These are phyloP conservation scores for Diaporthe australafricana DNA, from an alignment of 2,329 filamentous ascomycete genomes.

Conservation along the genomic window DNA sequence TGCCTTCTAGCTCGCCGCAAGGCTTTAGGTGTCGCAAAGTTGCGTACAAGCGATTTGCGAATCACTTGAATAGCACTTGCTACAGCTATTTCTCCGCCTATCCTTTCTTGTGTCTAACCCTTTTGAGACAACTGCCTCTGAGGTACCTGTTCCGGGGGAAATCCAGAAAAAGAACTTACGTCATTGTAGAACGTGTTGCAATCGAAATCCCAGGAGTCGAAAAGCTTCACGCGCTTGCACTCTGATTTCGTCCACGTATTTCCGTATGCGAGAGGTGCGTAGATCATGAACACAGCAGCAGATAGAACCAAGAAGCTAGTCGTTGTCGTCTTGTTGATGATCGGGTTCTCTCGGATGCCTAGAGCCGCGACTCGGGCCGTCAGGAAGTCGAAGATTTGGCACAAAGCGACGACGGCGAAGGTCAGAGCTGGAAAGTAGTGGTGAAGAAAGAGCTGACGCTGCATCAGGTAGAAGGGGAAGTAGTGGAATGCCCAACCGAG, in stretches of 20 bases:
- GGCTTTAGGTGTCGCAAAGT: slow-evolving; percentile 14
- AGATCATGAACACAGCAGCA: slow-evolving; percentile 83
- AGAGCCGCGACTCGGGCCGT: slow-evolving; percentile 78
- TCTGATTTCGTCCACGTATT: slow-evolving; percentile 92
- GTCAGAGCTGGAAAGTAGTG: slow-evolving; percentile 98
- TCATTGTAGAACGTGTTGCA: slow-evolving; percentile 91
- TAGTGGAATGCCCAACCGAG: slow-evolving; percentile 98
- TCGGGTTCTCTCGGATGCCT: slow-evolving; percentile 75
- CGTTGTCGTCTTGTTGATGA: slow-evolving; percentile 80
- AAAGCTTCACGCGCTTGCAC: slow-evolving; percentile 88
- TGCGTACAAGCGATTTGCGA: background rate
- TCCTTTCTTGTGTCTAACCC: slow-evolving; percentile 18
- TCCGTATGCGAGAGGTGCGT: slow-evolving; percentile 90
- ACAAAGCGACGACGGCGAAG: slow-evolving; percentile 90
- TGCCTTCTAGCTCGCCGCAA: slow-evolving; percentile 28
- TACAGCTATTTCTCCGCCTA: background rate
- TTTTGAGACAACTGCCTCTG: slow-evolving; percentile 49
- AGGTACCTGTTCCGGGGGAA: slow-evolving; percentile 51
- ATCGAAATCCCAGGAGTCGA: slow-evolving; percentile 95
- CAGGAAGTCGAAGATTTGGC: slow-evolving; percentile 88
- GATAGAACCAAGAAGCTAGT: slow-evolving; percentile 80
- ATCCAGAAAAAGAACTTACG: slow-evolving; percentile 69
- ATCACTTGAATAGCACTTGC: slow-evolving; percentile 28
- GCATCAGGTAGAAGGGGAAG: slow-evolving; percentile 99
- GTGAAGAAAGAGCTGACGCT: slow-evolving; percentile 96